Conservation (phyloP, 2,329 filamentous ascomycete species). For the Neofusicoccum cordaticola region DNA sequence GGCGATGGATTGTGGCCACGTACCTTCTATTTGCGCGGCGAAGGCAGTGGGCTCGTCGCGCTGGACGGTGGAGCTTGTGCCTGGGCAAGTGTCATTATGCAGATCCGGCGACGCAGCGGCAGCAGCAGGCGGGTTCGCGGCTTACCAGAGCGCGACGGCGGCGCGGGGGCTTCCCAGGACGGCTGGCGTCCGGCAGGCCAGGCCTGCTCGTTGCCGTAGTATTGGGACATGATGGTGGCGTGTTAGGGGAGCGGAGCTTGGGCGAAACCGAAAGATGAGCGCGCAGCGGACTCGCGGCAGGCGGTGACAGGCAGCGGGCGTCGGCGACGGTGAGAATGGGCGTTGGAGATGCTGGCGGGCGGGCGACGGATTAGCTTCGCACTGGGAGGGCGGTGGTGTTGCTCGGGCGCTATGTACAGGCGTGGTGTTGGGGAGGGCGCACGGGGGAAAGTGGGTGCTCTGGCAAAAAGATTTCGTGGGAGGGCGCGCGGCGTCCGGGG, state of each 20-base stretch:
- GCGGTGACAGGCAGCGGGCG: conserved; percentile 2
- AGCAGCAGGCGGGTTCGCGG: conserved; percentile 20
- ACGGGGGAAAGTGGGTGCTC: conserved; percentile 17
- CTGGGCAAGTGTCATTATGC: conserved; percentile 46
- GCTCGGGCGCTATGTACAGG: conserved; percentile 17
- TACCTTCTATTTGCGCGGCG: conserved; percentile 86
- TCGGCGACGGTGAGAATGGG: no score
- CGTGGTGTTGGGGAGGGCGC: conserved; percentile 17
- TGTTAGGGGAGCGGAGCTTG: conserved; percentile 10
- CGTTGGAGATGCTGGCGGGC: no score
- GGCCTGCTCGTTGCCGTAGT: conserved; percentile 61
- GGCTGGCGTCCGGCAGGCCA: conserved; percentile 64
- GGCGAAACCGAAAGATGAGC: neutral
- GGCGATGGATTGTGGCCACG: conserved; percentile 36
- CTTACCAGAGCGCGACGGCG: conserved; percentile 70
- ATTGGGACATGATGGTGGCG: conserved; percentile 42
- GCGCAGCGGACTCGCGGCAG: neutral
- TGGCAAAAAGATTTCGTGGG: conserved; percentile 18
- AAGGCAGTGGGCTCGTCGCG: conserved; percentile 74
- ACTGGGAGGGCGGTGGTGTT: conserved; percentile 8
- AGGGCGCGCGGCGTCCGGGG: conserved; percentile 13
- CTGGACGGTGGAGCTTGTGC: conserved; percentile 67
- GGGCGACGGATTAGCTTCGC: conserved; percentile 10
- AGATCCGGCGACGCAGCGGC: conserved; percentile 13
- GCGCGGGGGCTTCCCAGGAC: conserved; percentile 71